Evolutionary conservation across 73 alveolate species (phyloP).

Genomic region (Uronychia setigera): DNA sequence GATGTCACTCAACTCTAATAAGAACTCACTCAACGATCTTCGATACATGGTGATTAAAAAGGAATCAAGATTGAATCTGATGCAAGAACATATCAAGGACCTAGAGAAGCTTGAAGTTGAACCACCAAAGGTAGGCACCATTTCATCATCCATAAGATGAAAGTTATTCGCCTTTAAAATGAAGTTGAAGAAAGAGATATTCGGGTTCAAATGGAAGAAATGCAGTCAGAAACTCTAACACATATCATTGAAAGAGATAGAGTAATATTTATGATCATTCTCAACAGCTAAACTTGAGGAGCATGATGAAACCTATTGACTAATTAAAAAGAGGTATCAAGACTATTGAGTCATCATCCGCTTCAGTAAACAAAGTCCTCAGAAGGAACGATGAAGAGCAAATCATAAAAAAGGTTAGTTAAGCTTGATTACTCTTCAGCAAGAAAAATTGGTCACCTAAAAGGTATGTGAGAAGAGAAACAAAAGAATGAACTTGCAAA

Average conservation of each 20-base stretch:
- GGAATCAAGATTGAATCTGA: background rate
- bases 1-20: background rate
- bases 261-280: background rate
- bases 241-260: conserved; percentile 51
- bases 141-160: background rate
- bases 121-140: background rate
- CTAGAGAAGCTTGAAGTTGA: conserved; percentile 13
- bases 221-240: conserved; percentile 25
- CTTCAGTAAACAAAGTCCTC: conserved; percentile 11
- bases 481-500: background rate
- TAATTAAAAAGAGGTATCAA: conserved; percentile 22
- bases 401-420: conserved; percentile 20
- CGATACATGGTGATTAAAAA: conserved; percentile 10
- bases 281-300: background rate
- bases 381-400: conserved; percentile 9
- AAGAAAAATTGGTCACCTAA: background rate
- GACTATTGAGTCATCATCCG: conserved; percentile 3
- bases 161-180: conserved; percentile 1
- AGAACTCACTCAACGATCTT: conserved; percentile 14
- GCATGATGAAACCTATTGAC: conserved; percentile 29
- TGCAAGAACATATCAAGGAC: conserved; percentile 18
- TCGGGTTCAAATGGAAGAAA: conserved; percentile 28
- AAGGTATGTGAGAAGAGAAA: conserved; percentile 18
- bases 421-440: conserved; percentile 3
- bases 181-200: conserved; percentile 19